A percentile compares a stretch with the other conserved stretches of the same genome.
These are phyloP conservation scores for Hyphodiscus sp. DNA, from an alignment of 2,329 filamentous ascomycete species.

Conservation along the genomic window DNA sequence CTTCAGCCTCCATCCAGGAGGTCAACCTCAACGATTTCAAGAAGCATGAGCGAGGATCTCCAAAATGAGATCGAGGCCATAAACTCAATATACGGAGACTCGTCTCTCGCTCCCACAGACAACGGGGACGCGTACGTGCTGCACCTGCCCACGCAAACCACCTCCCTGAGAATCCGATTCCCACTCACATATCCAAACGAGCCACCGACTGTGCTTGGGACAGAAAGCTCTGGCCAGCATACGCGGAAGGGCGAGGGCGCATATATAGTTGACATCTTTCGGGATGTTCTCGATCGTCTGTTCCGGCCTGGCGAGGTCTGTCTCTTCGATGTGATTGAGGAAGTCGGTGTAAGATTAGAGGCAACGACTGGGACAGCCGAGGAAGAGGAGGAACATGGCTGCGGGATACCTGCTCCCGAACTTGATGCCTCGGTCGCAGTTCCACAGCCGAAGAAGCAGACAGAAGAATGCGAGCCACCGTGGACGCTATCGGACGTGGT, in stretches of 20 bases:
- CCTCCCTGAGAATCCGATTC: conserved; percentile 60
- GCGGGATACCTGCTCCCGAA: too few relatives aligned
- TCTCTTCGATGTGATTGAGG: conserved; percentile 85
- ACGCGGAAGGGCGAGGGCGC: conserved; percentile 66
- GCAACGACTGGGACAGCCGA: conserved; percentile 1
- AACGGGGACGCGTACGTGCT: conserved; percentile 50
- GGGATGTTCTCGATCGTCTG: conserved; percentile 57
- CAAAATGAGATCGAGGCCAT: conserved; percentile 72
- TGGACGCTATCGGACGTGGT: conserved; percentile 74
- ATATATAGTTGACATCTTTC: conserved; percentile 61
- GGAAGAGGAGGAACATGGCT: too few relatives aligned
- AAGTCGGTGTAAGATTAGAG: too few relatives aligned
- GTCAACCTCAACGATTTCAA: too few relatives aligned
- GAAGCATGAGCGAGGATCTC: conserved; percentile 37
- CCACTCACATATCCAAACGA: conserved; percentile 66
- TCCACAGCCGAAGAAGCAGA: too few relatives aligned
- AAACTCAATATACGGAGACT: conserved; percentile 74
- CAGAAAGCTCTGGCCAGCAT: conserved; percentile 66
- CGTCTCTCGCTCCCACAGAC: conserved; percentile 46
- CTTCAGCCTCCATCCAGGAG: too few relatives aligned
- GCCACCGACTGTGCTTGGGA: conserved; percentile 68
- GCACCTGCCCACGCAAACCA: conserved; percentile 52
- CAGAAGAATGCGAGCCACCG: conserved; percentile 31
- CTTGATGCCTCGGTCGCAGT: too few relatives aligned
- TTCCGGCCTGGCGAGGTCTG: conserved; percentile 74